Conservation (phyloP, 768 basidiomycete species). For the Boletus rufocinnamomeus region DNA sequence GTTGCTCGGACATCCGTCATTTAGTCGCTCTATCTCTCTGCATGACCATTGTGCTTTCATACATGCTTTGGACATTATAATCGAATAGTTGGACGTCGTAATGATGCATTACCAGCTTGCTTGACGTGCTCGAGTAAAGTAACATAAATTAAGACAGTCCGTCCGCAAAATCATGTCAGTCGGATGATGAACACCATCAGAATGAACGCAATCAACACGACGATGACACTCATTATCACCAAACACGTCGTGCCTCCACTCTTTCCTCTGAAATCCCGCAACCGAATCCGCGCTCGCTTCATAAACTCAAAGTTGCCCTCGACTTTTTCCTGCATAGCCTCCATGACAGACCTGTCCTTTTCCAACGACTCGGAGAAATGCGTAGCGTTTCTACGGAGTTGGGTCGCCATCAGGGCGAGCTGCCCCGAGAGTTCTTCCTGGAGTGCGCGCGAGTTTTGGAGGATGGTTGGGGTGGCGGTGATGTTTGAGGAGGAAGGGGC, state of each 20-base stretch:
- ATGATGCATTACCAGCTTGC: conserved; percentile 7
- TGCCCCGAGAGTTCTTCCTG: conserved; percentile 77
- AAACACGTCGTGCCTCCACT: conserved; percentile 74
- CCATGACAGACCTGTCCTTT: conserved; percentile 73
- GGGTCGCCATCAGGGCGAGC: conserved; percentile 82
- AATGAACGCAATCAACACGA: conserved; percentile 69
- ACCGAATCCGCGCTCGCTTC: conserved; percentile 59
- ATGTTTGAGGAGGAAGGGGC: conserved; percentile 37
- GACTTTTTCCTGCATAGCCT: conserved; percentile 67
- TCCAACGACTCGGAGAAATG: conserved; percentile 74
- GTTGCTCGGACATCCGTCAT: conserved; percentile 9
- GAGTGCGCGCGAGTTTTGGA: conserved; percentile 58
- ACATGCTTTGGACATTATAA: conserved; percentile 14
- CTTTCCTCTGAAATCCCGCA: conserved; percentile 64
- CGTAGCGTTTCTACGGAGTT: conserved; percentile 80
- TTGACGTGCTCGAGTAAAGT: neutral
- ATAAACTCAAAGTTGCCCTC: conserved; percentile 72
- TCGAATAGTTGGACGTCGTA: conserved; percentile 16
- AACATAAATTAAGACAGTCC: neutral
- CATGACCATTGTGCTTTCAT: conserved; percentile 6
- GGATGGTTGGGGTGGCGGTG: conserved; percentile 40
- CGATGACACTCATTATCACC: conserved; percentile 59
- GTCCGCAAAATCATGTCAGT: conserved; percentile 42
- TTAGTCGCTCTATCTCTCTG: conserved; percentile 7
- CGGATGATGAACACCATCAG: conserved; percentile 75